Evolutionary conservation across 2,329 filamentous ascomycete species (phyloP), one percentile per base, ranked within the genome.

Genomic region (Pezicula neosporulosa): DNA sequence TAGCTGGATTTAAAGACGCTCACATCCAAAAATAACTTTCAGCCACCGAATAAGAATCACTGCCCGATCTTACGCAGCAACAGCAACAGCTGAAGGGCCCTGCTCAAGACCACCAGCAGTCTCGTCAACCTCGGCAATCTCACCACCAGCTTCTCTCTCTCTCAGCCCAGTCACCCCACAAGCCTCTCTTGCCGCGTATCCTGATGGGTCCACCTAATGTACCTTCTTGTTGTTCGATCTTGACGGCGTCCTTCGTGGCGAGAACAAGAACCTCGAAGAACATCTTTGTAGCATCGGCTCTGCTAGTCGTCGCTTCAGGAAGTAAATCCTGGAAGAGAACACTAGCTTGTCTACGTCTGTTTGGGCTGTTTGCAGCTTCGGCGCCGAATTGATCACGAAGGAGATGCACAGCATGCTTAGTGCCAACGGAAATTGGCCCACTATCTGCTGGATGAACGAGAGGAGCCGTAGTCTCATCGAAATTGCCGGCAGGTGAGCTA

Each of bases 161-260:
- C 76, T 97, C 94, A 1, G 94, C 94, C 94, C 94, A 99, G 36
- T 87, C 85, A 48, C 93, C 94, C 93, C 94, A 99, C 2, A 99
- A 84, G n/a, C 90, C 93, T 61, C 90, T 83, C 81, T 99, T 99
- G 53, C 88, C 91, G 59, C 90, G 80, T 52, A 99, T 88, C 52
- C 86, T 80, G 64, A 99, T 90, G 13, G 87, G 81, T 3, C 85
- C 88, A 46, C 92, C 92, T 24, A 97, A 80, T 36, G 78, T 65
- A 13, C 80, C 81, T 55, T 85, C 76, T 45, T 81, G 81, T 71
- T 99, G 94, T 67, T 97, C 93, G 24, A 97, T 90, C 72, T 96
- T 96, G 72, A 99, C 89, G 27, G 94, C 94, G 67, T 99, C 94
- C 74, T 99, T 99, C 39, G 94, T 99, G 5, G 93, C 94, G 44